A percentile compares a stretch with the other conserved stretches of the same genome.
These are phyloP conservation scores for Oleoguttula mirabilis DNA, from an alignment of 495 filamentous ascomycete species.

Conservation along the genomic window DNA sequence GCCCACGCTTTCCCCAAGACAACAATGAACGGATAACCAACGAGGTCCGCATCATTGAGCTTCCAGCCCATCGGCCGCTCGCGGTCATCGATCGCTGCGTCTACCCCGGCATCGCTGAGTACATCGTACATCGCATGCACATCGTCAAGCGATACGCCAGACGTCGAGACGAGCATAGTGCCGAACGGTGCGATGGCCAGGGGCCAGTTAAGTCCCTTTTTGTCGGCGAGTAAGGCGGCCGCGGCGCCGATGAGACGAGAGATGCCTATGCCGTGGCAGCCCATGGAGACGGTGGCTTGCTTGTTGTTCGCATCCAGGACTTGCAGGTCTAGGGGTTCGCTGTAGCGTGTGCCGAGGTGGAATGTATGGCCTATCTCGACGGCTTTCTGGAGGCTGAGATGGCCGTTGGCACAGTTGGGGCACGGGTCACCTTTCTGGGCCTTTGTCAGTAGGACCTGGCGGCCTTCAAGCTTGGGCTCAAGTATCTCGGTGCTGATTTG, in stretches of 20 bases:
- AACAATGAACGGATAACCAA: conserved; percentile 76
- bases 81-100: conserved; percentile 71
- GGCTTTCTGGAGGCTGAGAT: conserved; percentile 53
- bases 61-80: conserved; percentile 63
- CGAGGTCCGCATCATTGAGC: conserved; percentile 72
- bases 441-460: conserved; percentile 44
- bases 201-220: conserved; percentile 80
- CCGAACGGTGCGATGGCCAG: conserved; percentile 76
- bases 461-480: not conserved
- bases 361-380: conserved; percentile 94
- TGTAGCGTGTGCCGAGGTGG: conserved; percentile 83
- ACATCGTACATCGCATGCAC: conserved; percentile 45
- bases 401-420: conserved; percentile 51
- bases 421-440: conserved; percentile 60
- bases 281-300: conserved; percentile 66
- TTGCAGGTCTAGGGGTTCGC: conserved; percentile 51
- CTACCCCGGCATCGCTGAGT: conserved; percentile 25
- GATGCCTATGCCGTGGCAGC: conserved; percentile 90
- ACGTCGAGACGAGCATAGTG: conserved; percentile 49
- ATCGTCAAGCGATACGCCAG: conserved; percentile 34
- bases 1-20: conserved; percentile 67
- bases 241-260: conserved; percentile 83
- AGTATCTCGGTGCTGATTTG: not conserved
- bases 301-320: conserved; percentile 19
- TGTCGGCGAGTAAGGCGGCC: conserved; percentile 58